These are phyloP conservation scores for Colletotrichum tabaci DNA, from an alignment of 2,329 filamentous ascomycete species.

Conservation along the genomic window DNA sequence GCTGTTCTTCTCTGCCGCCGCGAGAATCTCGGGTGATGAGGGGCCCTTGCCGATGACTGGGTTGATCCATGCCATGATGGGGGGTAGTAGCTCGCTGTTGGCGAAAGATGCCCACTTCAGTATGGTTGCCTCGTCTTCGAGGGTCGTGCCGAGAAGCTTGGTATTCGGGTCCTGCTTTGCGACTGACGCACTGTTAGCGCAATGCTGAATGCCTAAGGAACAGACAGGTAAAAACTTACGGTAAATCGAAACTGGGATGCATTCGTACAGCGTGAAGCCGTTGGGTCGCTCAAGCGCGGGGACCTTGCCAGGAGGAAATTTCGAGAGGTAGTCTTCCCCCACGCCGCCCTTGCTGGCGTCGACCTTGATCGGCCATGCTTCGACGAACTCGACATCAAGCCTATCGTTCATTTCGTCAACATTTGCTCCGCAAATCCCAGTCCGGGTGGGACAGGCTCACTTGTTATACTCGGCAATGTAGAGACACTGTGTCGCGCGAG, in stretches of 20 bases:
- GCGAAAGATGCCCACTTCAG: conserved; percentile 35
- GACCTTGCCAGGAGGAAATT: conserved; percentile 31
- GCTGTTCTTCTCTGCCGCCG: conserved; percentile 31
- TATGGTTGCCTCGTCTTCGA: conserved; percentile 31
- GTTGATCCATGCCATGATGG: conserved; percentile 37
- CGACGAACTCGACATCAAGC: conserved; percentile 32
- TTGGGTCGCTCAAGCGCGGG: conserved; percentile 26
- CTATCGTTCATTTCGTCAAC: background rate
- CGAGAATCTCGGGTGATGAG: conserved; percentile 24
- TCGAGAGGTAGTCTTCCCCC: conserved; percentile 25
- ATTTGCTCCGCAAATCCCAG: rapidly evolving
- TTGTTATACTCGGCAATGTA: conserved; percentile 36
- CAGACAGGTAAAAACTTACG: background rate
- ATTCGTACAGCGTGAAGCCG: conserved; percentile 27
- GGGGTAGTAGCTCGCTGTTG: conserved; percentile 32
- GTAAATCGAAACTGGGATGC: conserved; percentile 30
- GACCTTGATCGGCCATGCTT: conserved; percentile 36
- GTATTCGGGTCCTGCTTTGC: conserved; percentile 33
- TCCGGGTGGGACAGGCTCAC: background rate
- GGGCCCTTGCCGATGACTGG: conserved; percentile 24
- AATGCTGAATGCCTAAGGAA: background rate
- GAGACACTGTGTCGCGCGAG: conserved; percentile 34
- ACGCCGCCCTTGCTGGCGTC: conserved; percentile 34
- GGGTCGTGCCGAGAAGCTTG: conserved; percentile 30
- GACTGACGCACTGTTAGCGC: background rate